Base-by-base conservation (phyloP, 1,284 basidiomycete species). In the Melampsora larici-populina region DNA sequence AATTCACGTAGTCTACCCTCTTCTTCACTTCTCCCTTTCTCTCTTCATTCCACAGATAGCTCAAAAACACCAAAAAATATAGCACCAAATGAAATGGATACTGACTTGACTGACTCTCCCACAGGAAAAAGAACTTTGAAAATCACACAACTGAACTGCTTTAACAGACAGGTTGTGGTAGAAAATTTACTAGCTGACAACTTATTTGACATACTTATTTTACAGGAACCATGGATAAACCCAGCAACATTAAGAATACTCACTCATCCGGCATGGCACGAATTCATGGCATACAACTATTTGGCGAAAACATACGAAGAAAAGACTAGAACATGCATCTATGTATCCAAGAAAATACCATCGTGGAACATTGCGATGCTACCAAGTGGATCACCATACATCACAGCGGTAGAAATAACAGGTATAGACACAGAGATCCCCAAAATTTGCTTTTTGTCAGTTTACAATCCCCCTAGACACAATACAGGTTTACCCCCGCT, bases 191-290 rank as follows among this genome's bases (percentile, higher is more conserved):
- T 49, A 49, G 24, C 60, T 24, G 24, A 62, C 9, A 21, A 9
- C 18, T 13, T 11, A 9, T 29, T 13, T 24, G 26, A n/a, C 11
- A 24, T 29, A 13, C 24, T 62, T 9, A 9, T 15, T 13, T 26
- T 29, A 15, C 60, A 62, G 24, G 60, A 62, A 62, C 60, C 60
- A 62, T 62, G 60, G 60, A 15, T 29, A 15, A 62, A 62, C 24
- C 60, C 60, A 9, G 9, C 11, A 15, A 15, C 18, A 62, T n/a
- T 13, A 62, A 21, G 9, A 62, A 9, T 24, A 15, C 60, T 24
- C 11, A 15, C 26, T 9, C 24, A 62, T 24, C 60, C 18, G 24
- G 26, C 18, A 15, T 62, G 24, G 60, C 13, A 62, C 60, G 26
- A 11, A 15, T 62, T 13, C 60, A 62, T 49, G 21, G 11, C 60